A percentile compares a stretch with the other conserved stretches of the same genome.
Conservation (phyloP, 805 yeast genomes). For the Wickerhamiella sorbophila region DNA sequence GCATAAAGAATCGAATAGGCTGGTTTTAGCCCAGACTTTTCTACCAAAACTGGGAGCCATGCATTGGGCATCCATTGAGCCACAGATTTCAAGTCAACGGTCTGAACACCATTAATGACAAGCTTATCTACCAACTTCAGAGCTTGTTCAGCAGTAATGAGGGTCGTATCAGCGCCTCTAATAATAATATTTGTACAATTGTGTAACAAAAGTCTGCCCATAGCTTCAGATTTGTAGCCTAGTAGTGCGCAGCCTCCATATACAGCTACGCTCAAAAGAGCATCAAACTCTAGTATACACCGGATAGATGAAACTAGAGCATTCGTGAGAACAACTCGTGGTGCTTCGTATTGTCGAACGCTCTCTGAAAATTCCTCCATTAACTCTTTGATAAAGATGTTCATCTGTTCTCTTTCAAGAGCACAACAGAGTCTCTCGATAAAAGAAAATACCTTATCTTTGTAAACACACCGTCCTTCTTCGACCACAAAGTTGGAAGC, state of each 20-base stretch:
- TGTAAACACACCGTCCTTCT: neutral
- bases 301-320: slow-evolving; percentile 5
- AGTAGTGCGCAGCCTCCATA: slow-evolving; percentile 9
- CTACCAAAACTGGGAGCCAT: neutral
- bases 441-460: slow-evolving; percentile 23
- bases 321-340: slow-evolving; percentile 10
- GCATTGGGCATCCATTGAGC: neutral
- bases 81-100: neutral
- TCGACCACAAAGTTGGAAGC: slow-evolving; percentile 44
- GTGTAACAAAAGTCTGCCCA: slow-evolving; percentile 10
- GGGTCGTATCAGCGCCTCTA: neutral
- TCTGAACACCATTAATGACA: slow-evolving; percentile 2
- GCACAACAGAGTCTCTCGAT: slow-evolving; percentile 28
- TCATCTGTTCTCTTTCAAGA: slow-evolving; percentile 21
- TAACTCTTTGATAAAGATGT: slow-evolving; percentile 21
- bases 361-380: slow-evolving; percentile 35
- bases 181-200: slow-evolving; percentile 1
- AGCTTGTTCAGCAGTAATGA: neutral
- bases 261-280: slow-evolving; percentile 11
- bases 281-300: slow-evolving; percentile 3
- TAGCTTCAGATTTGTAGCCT: slow-evolving; percentile 12
- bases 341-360: slow-evolving; percentile 48
- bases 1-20: neutral
- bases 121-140: slow-evolving; percentile 2
- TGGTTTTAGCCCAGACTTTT: neutral